phyloP scores from a whole-genome alignment of 116 monocot genomes.

The Papilionanthe hybrid region DNA sequence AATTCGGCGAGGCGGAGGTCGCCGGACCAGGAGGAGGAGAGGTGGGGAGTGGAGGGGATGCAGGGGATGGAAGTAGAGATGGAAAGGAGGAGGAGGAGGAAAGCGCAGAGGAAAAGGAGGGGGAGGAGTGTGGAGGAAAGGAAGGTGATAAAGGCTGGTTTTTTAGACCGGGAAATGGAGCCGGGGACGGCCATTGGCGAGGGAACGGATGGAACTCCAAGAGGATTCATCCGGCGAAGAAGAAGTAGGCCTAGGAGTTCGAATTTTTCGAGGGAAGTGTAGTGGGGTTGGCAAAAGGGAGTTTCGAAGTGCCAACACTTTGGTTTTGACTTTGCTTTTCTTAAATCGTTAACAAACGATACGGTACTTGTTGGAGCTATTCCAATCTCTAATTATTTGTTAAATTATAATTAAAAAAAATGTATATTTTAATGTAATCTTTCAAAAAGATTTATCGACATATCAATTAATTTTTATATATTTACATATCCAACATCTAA shows the following conservation, averaged over 20 bases:
- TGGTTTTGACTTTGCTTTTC: background rate
- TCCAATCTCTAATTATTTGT: too few species aligned
- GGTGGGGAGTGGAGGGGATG: slow-evolving; percentile 1
- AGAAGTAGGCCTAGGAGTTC: background rate
- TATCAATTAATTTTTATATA: too few species aligned
- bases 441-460: too few species aligned
- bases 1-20: slow-evolving; percentile 60
- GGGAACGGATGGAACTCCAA: too few species aligned
- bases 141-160: background rate
- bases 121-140: background rate
- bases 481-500: too few species aligned
- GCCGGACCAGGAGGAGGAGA: slow-evolving; percentile 30
- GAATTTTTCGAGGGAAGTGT: background rate
- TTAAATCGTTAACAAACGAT: background rate
- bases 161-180: slow-evolving; percentile 7
- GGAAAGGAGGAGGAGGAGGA: slow-evolving; percentile 10
- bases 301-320: background rate
- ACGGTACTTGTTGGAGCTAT: background rate
- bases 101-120: slow-evolving; percentile 9
- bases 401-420: too few species aligned
- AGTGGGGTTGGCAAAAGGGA: background rate
- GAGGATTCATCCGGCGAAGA: background rate
- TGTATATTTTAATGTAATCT: too few species aligned
- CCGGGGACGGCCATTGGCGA: slow-evolving; percentile 21
- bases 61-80: slow-evolving; percentile 4